Evolutionary conservation across 164 flowering plant species (phyloP), one percentile per base, ranked within the genome.

Genomic region (Chimonanthus salicifolius): DNA sequence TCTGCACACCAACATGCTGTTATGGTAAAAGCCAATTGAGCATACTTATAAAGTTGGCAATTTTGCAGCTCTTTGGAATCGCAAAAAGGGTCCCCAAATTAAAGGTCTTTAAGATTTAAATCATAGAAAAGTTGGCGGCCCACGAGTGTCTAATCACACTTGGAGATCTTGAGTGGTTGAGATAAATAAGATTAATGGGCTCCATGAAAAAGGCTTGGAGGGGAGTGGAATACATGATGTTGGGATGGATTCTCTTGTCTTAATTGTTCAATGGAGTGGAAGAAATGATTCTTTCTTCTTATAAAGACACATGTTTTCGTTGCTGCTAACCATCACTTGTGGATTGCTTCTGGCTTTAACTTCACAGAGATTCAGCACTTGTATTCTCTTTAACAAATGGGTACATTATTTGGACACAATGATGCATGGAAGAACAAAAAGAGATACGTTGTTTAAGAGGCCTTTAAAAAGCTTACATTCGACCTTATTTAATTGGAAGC

Each of bases 401-500:
- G 45, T 44, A 43, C n/a, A 66, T 45, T n/a, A 68, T 71, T 47
- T 62, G 5, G 74, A 62, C 46, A 60, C 49, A 71, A 71, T 47
- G 44, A 62, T 62, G 47, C 20, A 9, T 8, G 33, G 64, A 18
- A 54, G 21, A 21, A 49, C 2, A 72, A 47, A 64, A 63, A 49
- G 58, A 46, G 60, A 49, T 64, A 49, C 47, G 47, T 64, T 48
- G 33, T 20, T 20, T 64, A 18, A 71, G 66, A 70, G 70, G 49
- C 54, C 11, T 48, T 68, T 68, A 20, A 76, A 82, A 78, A 76
- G 81, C 71, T 76, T 71, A 70, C 45, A 10, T 80, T 78, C 75
- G 71, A 78, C 75, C 81, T 76, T 77, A 68, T 73, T 79, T 74
- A 77, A 75, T 74, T 64, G 47, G 62, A 58, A 67, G 20, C 71